A percentile compares a stretch with the other conserved stretches of the same genome.
phyloP scores from a whole-genome alignment of 2,329 filamentous ascomycete genomes.

The Phaeosphaeriaceae sp. region DNA sequence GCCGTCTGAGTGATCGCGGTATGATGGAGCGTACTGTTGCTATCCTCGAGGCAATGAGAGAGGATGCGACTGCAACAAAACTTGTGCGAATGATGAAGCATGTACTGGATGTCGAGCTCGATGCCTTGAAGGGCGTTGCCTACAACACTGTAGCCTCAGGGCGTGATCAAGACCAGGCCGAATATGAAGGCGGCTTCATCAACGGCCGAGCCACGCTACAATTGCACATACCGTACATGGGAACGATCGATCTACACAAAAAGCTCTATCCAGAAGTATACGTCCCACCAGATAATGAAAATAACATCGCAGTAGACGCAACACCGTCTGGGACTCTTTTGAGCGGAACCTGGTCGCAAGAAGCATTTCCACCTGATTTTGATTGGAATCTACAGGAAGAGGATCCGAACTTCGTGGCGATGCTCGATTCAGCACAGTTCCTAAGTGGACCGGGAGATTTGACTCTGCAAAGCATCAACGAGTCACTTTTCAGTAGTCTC shows the following conservation, averaged over 20 bases:
- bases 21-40: constrained; percentile 21
- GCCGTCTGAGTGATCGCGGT: constrained; percentile 18
- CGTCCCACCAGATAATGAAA: too few relatives aligned
- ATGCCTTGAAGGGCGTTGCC: constrained; percentile 10
- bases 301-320: too few relatives aligned
- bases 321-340: background rate
- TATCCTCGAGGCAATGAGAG: constrained; percentile 13
- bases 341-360: background rate
- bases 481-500: constrained; percentile 13
- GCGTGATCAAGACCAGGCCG: constrained; percentile 19
- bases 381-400: background rate
- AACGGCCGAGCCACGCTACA: constrained; percentile 11
- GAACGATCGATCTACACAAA: constrained; percentile 33
- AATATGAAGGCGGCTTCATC: constrained; percentile 29
- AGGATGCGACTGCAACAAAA: constrained; percentile 16
- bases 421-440: background rate
- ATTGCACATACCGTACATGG: constrained; percentile 25
- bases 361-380: background rate
- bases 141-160: constrained; percentile 23
- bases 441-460: constrained; percentile 10
- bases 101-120: constrained; percentile 22
- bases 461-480: constrained; percentile 22
- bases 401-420: background rate
- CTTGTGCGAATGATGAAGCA: constrained; percentile 12
- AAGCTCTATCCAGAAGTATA: background rate